Evolutionary conservation across 2,329 filamentous ascomycete genomes (phyloP), one percentile per base, ranked within the genome.

Genomic region (Dendryphion nanum): DNA sequence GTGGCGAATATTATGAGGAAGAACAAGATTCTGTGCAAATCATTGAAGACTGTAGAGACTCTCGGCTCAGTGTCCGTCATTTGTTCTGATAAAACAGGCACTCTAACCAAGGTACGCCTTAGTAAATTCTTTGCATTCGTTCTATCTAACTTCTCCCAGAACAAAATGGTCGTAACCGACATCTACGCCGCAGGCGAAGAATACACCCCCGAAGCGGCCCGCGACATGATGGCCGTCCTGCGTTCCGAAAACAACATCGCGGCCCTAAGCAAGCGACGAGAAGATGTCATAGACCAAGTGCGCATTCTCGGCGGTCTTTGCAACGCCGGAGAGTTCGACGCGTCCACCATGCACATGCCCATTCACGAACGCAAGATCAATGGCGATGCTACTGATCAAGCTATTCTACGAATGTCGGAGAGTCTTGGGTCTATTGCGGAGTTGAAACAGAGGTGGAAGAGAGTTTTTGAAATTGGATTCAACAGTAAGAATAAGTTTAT

Each of bases 401-500:
- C 86, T 14, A 76, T 89, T 20, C 71, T 90, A 5, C 76, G 85
- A 37, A 83, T 90, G 39, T 81, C 84, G 0, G 84, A 89, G 59
- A 69, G 70, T 3, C 70, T 89, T 32, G 77, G 77, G 0, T 68
- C 78, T 0, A 79, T 86, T 0, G 64, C 73, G 1, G 75, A 83
- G 35, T 66, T 85, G 4, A 76, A 81, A 6, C 70, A 73, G 12
- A 71, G 75, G 45, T 89, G 83, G 83, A 75, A 76, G 35, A 81
- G 77, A 36, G 74, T 77, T 2, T 89, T 81, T 50, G 60, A 63
- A 35, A 59, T 67, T 18, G 78, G 83, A 0, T 90, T 90, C 63
- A 89, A 89, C 68, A 87, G 83, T 66, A 87, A 87, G 70, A 89
- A 89, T 67, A 90, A 90, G 64, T 89, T 82, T 58, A 89, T 89